phyloP scores from a whole-genome alignment of 2,329 filamentous ascomycete species.

The Periglandula ipomoeae region DNA sequence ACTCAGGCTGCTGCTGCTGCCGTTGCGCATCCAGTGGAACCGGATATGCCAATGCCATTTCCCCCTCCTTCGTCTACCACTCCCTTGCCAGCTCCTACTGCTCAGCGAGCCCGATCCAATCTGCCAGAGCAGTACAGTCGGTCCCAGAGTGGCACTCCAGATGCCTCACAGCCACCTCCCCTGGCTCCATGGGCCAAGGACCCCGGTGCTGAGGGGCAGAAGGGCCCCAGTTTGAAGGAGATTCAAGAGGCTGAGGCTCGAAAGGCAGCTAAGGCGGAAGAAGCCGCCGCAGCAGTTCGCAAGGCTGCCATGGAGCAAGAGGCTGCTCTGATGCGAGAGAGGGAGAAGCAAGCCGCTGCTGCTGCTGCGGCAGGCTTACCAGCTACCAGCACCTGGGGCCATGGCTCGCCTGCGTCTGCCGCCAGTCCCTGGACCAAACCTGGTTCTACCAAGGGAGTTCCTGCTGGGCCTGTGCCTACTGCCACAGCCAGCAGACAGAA shows the following conservation, averaged over 20 bases:
- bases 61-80: slow-evolving; percentile 66
- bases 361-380: slow-evolving; percentile 71
- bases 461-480: slow-evolving; percentile 15
- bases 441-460: slow-evolving; percentile 32
- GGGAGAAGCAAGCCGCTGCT: slow-evolving; percentile 40
- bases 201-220: slow-evolving; percentile 56
- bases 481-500: slow-evolving; percentile 53
- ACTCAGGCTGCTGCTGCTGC: slow-evolving; percentile 44
- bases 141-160: slow-evolving; percentile 72
- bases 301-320: slow-evolving; percentile 77
- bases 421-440: slow-evolving; percentile 62
- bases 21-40: slow-evolving; percentile 38
- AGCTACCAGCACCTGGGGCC: slow-evolving; percentile 83
- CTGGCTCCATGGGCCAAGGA: slow-evolving; percentile 95
- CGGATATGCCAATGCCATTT: slow-evolving; percentile 67
- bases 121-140: slow-evolving; percentile 65
- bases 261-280: slow-evolving; percentile 83
- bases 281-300: slow-evolving; percentile 66
- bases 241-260: slow-evolving; percentile 94
- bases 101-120: slow-evolving; percentile 75
- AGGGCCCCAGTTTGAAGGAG: slow-evolving; percentile 86
- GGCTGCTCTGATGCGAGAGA: slow-evolving; percentile 47
- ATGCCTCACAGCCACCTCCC: slow-evolving; percentile 52
- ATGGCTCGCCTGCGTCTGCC: slow-evolving; percentile 60
- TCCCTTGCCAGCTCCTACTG: slow-evolving; percentile 78